phyloP scores from a whole-genome alignment of 2,329 filamentous ascomycete species.

The Diplocarpon mali region DNA sequence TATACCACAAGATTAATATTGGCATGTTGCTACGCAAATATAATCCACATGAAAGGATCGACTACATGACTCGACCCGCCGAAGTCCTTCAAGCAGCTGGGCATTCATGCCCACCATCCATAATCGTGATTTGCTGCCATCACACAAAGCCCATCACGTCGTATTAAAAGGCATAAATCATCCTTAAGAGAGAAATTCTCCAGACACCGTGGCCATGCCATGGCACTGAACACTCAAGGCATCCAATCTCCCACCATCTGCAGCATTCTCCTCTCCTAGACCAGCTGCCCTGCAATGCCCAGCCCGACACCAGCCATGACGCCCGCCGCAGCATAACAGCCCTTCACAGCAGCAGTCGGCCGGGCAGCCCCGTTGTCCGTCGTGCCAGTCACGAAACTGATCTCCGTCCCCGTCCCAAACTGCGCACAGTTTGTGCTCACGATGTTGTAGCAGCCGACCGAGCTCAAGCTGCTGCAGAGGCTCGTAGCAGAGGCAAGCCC shows the following conservation, averaged over 20 bases:
- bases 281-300: conserved; percentile 19
- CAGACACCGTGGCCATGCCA: conserved; percentile 9
- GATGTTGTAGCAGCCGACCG: conserved; percentile 35
- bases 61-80: neutral
- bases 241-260: too few relatives aligned
- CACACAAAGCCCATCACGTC: neutral
- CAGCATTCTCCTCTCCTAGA: conserved; percentile 4
- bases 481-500: conserved; percentile 37
- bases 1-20: too few relatives aligned
- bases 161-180: conserved; percentile 1
- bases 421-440: conserved; percentile 21
- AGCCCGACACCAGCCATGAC: conserved; percentile 20
- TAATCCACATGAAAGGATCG: neutral
- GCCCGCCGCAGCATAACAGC: conserved; percentile 17
- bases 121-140: too few relatives aligned
- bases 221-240: neutral
- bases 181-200: neutral
- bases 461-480: conserved; percentile 45
- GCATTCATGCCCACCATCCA: too few relatives aligned
- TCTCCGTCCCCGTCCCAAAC: conserved; percentile 16
- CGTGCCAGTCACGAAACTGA: conserved; percentile 11
- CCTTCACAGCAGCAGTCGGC: conserved; percentile 11
- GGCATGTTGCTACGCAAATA: too few relatives aligned
- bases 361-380: conserved; percentile 17
- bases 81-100: neutral